Evolutionary conservation across 257 asterid species (phyloP), one percentile per base, ranked within the genome.

Genomic region (Nyctanthes arbortristis): DNA sequence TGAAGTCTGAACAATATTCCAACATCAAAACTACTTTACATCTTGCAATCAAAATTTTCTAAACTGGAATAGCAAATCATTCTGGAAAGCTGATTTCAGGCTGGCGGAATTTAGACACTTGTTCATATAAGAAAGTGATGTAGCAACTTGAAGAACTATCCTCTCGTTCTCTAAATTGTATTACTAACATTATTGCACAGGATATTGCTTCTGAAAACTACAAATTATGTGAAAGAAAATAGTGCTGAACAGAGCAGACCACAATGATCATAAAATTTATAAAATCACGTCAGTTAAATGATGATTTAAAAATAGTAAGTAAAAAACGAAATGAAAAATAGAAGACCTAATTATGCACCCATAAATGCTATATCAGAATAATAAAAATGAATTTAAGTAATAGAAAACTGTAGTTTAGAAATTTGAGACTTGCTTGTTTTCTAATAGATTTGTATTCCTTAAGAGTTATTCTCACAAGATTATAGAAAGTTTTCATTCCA

Each of bases 1-100:
- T n/a, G n/a, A 61, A 66, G 12, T 24, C 8, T 63, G 36, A 16
- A 65, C 9, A 16, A 61, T 39, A 57, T 33, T 62, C 61, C 40
- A 47, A n/a, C 55, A 65, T 60, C 36, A 16, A 39, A 33, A 13
- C 20, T 34, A 43, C 24, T 4, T 43, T 43, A n/a, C 54, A 43
- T 43, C 20, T 43, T 14, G 54, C 54, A 43, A 43, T n/a, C n/a
- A 43, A 20, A 43, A 43, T 13, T 43, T 43, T 43, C 54, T 14
- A 43, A 43, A 16, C 24, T 43, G 54, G 54, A 43, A 43, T 24
- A n/a, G 54, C 9, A 43, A 16, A 43, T 40, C 49, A 40, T 43
- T 14, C 54, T 43, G 7, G 22, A n/a, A 43, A 43, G 24, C 54
- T 43, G 22, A 43, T 43, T 43, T n/a, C 24, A 3, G 7, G 24